These are phyloP conservation scores for Pseudogymnoascus sp. DNA, from an alignment of 2,329 filamentous ascomycete species.

Conservation along the genomic window DNA sequence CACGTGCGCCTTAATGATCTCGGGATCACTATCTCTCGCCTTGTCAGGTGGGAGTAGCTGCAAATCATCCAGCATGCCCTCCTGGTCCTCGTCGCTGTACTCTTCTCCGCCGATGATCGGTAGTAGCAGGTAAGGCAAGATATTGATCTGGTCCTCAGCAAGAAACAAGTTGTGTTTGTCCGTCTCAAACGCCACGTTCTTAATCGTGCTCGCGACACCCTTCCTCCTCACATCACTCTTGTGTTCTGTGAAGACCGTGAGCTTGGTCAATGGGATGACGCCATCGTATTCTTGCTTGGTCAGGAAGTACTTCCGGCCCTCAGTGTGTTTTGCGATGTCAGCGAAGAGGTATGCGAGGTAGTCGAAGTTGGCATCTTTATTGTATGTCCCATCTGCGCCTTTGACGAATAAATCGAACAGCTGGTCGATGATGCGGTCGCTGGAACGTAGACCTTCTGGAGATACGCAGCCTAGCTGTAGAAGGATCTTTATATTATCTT, in stretches of 20 bases:
- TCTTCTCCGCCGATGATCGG: constrained; percentile 85
- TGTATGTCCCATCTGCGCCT: constrained; percentile 74
- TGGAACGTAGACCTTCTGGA: constrained; percentile 65
- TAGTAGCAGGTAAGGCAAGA: constrained; percentile 82
- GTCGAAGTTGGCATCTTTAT: constrained; percentile 80
- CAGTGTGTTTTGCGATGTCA: constrained; percentile 76
- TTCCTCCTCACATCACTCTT: constrained; percentile 74
- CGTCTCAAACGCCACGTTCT: constrained; percentile 85
- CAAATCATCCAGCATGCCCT: constrained; percentile 81
- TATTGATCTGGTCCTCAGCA: constrained; percentile 64
- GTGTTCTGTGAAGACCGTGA: constrained; percentile 93
- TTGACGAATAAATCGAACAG: constrained; percentile 95
- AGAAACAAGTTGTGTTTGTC: constrained; percentile 66
- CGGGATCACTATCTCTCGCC: constrained; percentile 67
- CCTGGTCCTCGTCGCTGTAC: constrained; percentile 78
- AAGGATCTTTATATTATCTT: constrained; percentile 63
- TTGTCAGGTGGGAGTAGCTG: constrained; percentile 89
- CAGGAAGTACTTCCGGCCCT: constrained; percentile 70
- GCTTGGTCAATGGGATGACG: constrained; percentile 83
- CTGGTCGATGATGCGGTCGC: constrained; percentile 75
- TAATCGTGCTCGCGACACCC: constrained; percentile 94
- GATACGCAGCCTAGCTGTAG: constrained; percentile 61
- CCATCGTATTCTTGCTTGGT: constrained; percentile 68
- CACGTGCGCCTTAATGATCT: constrained; percentile 78
- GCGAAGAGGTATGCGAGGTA: constrained; percentile 93